Percentiles rank a stretch among this genome's conserved stretches.
These are phyloP conservation scores for Lagenidium giganteum DNA, from an alignment of 352 stramenopile species.

Conservation along the genomic window DNA sequence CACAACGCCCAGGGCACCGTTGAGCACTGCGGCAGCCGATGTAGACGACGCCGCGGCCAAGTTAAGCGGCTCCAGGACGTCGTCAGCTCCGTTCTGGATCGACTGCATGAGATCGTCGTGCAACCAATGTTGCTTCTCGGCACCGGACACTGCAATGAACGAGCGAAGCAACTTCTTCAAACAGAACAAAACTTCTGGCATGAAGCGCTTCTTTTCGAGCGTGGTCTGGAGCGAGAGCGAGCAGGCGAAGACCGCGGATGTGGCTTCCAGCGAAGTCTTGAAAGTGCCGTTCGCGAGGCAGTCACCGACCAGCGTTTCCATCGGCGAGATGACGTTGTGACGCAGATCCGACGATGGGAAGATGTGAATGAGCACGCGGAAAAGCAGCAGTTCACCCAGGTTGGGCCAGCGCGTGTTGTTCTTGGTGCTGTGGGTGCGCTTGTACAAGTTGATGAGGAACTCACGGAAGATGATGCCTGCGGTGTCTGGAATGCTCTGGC, in stretches of 20 bases:
- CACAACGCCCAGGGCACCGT: constrained; percentile 37
- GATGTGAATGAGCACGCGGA: constrained; percentile 84
- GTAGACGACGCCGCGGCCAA: constrained; percentile 36
- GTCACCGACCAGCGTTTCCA: constrained; percentile 90
- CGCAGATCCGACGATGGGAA: constrained; percentile 93
- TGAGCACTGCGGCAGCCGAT: constrained; percentile 38
- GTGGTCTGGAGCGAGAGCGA: constrained; percentile 69
- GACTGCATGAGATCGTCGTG: constrained; percentile 41
- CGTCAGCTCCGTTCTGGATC: constrained; percentile 5
- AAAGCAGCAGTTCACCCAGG: constrained; percentile 86
- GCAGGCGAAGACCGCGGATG: constrained; percentile 74
- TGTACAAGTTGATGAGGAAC: constrained; percentile 88
- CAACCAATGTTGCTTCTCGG: constrained; percentile 34
- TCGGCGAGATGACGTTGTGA: constrained; percentile 92
- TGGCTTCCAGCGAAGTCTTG: constrained; percentile 65
- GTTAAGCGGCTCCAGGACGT: constrained; percentile 18
- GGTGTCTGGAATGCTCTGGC: constrained; percentile 88
- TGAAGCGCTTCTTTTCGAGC: constrained; percentile 87
- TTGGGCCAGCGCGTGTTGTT: constrained; percentile 81
- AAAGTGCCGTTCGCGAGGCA: constrained; percentile 79
- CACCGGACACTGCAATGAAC: constrained; percentile 24
- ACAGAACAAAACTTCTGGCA: constrained; percentile 76
- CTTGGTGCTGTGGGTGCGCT: constrained; percentile 82
- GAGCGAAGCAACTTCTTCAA: constrained; percentile 45
- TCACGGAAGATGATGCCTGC: constrained; percentile 86